Evolutionary conservation across 2,329 filamentous ascomycete genomes (phyloP).

Genomic region (Fusarium sp.): DNA sequence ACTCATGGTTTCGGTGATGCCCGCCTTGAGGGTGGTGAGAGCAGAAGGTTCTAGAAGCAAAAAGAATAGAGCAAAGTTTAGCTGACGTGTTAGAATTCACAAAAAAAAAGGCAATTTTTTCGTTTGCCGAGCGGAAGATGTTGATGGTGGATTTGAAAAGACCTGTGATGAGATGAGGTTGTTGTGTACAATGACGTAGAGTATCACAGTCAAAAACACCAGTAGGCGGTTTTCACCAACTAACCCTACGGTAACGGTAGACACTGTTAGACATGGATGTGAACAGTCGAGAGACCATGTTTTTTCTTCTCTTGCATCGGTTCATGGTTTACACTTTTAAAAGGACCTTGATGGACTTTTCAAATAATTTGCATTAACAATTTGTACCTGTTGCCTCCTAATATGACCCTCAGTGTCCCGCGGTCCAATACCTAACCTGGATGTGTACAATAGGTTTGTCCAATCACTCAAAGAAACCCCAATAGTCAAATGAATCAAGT

Average conservation of each 20-base stretch:
- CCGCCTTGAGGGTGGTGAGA: neutral
- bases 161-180: neutral
- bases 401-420: neutral
- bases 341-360: neutral
- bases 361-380: neutral
- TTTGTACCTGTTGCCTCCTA: neutral
- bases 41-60: neutral
- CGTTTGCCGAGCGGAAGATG: neutral
- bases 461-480: neutral
- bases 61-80: neutral
- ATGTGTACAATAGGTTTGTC: neutral
- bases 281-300: neutral
- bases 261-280: neutral
- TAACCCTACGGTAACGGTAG: neutral
- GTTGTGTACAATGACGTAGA: constrained; percentile 30
- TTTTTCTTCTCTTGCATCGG: neutral
- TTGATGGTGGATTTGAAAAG: neutral
- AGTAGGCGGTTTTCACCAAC: neutral
- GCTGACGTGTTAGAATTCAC: neutral
- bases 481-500: neutral
- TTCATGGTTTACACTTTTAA: neutral
- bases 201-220: neutral
- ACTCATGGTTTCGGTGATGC: constrained; percentile 21
- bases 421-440: neutral
- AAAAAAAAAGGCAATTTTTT: neutral